Conservation (phyloP, 441 rosid genomes). For the Erodium trifolium region DNA sequence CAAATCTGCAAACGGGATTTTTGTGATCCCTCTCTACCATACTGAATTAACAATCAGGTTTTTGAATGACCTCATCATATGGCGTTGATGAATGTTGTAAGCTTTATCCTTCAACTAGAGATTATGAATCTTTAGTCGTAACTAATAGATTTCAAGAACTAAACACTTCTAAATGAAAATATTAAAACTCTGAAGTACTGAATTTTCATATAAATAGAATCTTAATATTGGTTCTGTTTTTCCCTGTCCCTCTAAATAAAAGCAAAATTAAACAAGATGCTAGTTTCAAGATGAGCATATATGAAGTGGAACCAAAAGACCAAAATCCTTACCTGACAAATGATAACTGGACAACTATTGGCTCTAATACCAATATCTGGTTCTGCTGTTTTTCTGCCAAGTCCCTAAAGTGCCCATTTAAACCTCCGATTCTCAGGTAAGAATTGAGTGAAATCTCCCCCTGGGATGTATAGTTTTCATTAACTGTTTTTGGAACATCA, state of each 20-base stretch:
- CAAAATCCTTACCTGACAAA: conserved; percentile 50
- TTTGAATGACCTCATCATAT: too few species aligned
- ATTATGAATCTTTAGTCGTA: too few species aligned
- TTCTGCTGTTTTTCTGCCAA: conserved; percentile 33
- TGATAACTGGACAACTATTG: conserved; percentile 48
- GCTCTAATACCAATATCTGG: conserved; percentile 48
- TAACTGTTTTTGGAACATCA: conserved; percentile 38
- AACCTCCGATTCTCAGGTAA: conserved; percentile 49
- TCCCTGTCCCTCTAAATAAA: background rate
- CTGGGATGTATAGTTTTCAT: conserved; percentile 54
- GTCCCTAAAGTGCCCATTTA: conserved; percentile 48
- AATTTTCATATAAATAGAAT: background rate
- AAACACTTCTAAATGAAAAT: too few species aligned
- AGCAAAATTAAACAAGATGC: conserved; percentile 2
- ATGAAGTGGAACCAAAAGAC: conserved; percentile 18
- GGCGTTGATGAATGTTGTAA: too few species aligned
- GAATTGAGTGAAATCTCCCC: conserved; percentile 41
- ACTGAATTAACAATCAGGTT: too few species aligned
- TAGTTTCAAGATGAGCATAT: conserved; percentile 7
- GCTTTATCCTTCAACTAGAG: too few species aligned
- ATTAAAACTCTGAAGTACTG: background rate
- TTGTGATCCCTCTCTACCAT: too few species aligned
- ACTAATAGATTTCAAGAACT: too few species aligned
- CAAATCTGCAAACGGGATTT: too few species aligned
- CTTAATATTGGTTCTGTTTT: background rate